Evolutionary conservation across 805 yeast species (phyloP).

Genomic region (Wickerhamomyces rabaulensis): DNA sequence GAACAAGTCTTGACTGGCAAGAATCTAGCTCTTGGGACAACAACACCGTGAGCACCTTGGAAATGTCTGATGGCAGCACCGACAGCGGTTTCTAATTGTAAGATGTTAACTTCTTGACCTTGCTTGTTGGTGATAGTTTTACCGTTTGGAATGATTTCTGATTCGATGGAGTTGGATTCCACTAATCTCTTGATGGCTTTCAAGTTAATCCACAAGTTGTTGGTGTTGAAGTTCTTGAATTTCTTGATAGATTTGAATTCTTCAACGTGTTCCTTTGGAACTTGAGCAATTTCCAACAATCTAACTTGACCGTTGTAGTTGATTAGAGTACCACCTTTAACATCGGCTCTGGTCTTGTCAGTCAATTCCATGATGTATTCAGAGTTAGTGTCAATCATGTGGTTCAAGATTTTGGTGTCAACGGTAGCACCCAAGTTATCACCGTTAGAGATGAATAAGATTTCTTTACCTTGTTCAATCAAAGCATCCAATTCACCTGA

Average conservation of each 20-base stretch:
- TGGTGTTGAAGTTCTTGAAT: slow-evolving; percentile 97
- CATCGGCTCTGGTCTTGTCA: slow-evolving; percentile 98
- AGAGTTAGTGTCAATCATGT: slow-evolving; percentile 86
- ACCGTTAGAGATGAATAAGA: slow-evolving; percentile 93
- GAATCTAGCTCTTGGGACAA: slow-evolving; percentile 96
- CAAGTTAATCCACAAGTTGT: slow-evolving; percentile 95
- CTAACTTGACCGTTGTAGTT: slow-evolving; percentile 93
- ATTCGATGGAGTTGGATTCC: slow-evolving; percentile 72
- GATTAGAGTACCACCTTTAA: slow-evolving; percentile 97
- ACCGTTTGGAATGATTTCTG: slow-evolving; percentile 94
- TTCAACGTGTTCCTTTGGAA: slow-evolving; percentile 96
- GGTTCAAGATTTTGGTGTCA: slow-evolving; percentile 81
- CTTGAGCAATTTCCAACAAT: slow-evolving; percentile 95
- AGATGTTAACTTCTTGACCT: slow-evolving; percentile 79
- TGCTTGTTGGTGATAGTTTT: slow-evolving; percentile 64
- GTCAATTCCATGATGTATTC: slow-evolving; percentile 98
- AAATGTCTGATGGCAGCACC: slow-evolving; percentile 99
- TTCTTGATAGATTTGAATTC: slow-evolving; percentile 97
- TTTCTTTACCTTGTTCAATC: slow-evolving; percentile 89
- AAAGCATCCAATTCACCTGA: slow-evolving; percentile 91
- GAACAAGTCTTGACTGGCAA: slow-evolving; percentile 98
- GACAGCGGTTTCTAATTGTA: slow-evolving; percentile 97
- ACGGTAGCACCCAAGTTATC: slow-evolving; percentile 99
- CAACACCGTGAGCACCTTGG: slow-evolving; percentile 93
- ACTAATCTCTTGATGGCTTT: slow-evolving; percentile 91